These are phyloP conservation scores for Hygrophila difformis DNA, from an alignment of 257 asterid genomes.

Conservation along the genomic window DNA sequence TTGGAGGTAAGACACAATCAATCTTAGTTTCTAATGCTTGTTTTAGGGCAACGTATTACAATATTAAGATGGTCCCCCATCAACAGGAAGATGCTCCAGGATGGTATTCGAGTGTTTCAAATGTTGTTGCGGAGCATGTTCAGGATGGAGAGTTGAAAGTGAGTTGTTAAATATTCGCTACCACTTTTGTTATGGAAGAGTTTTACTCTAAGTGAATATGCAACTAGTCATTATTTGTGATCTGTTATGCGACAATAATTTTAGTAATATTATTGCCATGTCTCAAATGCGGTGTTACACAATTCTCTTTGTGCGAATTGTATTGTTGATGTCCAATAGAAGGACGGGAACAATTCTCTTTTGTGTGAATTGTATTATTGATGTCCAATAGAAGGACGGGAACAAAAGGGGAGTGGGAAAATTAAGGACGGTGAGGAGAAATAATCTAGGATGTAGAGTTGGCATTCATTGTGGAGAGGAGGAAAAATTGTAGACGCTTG, in stretches of 20 bases:
- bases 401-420: too few relatives aligned
- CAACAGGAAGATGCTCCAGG: slow-evolving; percentile 96
- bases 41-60: slow-evolving; percentile 9
- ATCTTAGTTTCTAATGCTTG: slow-evolving; percentile 3
- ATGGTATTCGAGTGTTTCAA: slow-evolving; percentile 90
- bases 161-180: slow-evolving; percentile 32
- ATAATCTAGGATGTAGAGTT: too few relatives aligned
- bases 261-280: background rate
- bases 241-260: slow-evolving; percentile 3
- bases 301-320: background rate
- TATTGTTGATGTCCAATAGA: too few relatives aligned
- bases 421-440: too few relatives aligned
- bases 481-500: background rate
- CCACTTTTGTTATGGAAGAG: too few relatives aligned
- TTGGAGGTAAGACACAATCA: slow-evolving; percentile 57
- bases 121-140: slow-evolving; percentile 56
- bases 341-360: too few relatives aligned
- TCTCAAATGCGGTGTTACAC: background rate
- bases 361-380: too few relatives aligned
- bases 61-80: slow-evolving; percentile 8
- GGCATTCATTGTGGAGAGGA: too few relatives aligned
- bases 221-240: slow-evolving; percentile 3
- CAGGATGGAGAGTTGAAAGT: slow-evolving; percentile 69
- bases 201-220: slow-evolving; percentile 11
- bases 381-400: too few relatives aligned